Evolutionary conservation across 2,329 filamentous ascomycete genomes (phyloP).

Genomic region (Spiromastix sp.): DNA sequence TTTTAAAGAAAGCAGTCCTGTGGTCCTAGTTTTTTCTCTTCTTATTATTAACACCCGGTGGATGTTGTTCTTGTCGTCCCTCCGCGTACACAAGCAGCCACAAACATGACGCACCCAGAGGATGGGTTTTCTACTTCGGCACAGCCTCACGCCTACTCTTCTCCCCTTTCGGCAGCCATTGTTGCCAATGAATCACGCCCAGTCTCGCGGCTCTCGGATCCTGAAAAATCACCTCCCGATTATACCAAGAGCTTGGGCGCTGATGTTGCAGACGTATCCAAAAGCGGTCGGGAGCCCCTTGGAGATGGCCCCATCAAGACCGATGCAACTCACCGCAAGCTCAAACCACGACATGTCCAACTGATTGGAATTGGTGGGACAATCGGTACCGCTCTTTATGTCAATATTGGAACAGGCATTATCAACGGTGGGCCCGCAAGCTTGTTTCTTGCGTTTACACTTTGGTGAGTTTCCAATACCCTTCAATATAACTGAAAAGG

Average conservation of each 20-base stretch:
- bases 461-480: slow-evolving; percentile 28
- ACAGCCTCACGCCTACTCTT: background rate
- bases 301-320: slow-evolving; percentile 12
- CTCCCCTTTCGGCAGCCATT: background rate
- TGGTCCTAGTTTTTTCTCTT: background rate
- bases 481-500: no score
- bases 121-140: background rate
- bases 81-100: background rate
- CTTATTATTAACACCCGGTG: background rate
- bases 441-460: slow-evolving; percentile 35
- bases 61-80: background rate
- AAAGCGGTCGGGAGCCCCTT: background rate
- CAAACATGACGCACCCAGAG: background rate
- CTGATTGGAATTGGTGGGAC: slow-evolving; percentile 38
- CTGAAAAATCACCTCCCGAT: slow-evolving; percentile 1
- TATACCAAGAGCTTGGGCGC: no score
- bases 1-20: no score
- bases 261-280: no score
- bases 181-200: no score
- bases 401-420: slow-evolving; percentile 32
- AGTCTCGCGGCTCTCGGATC: no score
- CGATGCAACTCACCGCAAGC: slow-evolving; percentile 30
- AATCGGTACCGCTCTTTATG: slow-evolving; percentile 34
- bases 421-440: slow-evolving; percentile 33
- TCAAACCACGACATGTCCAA: slow-evolving; percentile 37